Evolutionary conservation across 495 filamentous ascomycete genomes (phyloP), one percentile per base, ranked within the genome.

Genomic region (Polyplosphaeria fusca): DNA sequence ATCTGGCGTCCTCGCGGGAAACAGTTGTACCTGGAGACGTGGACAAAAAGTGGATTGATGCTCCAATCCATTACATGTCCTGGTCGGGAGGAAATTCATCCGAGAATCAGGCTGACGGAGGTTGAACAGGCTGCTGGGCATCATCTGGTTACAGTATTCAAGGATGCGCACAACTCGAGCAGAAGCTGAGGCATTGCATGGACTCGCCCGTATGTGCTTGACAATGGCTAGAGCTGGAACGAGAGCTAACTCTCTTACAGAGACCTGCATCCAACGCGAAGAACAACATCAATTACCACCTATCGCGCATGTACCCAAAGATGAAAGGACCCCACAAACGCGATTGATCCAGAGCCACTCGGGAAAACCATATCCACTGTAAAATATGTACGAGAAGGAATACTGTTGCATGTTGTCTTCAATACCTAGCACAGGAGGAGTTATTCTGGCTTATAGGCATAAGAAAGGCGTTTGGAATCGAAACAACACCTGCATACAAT

Each of bases 211-310:
- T 91, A 71, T 26, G 78, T 70, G 14, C 20, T 18, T n/a, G n/a
- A n/a, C n/a, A n/a, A n/a, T n/a, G n/a, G n/a, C n/a, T n/a, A n/a
- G n/a, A n/a, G n/a, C n/a, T n/a, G n/a, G n/a, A n/a, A n/a, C n/a
- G n/a, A n/a, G n/a, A n/a, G n/a, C n/a, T n/a, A n/a, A n/a, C n/a
- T n/a, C n/a, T n/a, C 55, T 23, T 61, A 58, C 68, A 91, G 79
- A 84, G 77, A 77, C 74, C 85, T 30, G 76, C 79, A 60, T 71
- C 76, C n/a, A 73, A 79, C 65, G 80, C 82, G 71, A 85, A 81
- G 77, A 95, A 86, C 76, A 87, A 83, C 51, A 92, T 97, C 80
- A 98, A 98, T 74, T 95, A 95, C 78, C 91, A 96, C 71, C 73
- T 98, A 35, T 80, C 80, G 65, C 81, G 93, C 58, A 84, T 97